Base-by-base conservation (phyloP, 345 rosid genomes). In the Rhizophora apiculata region DNA sequence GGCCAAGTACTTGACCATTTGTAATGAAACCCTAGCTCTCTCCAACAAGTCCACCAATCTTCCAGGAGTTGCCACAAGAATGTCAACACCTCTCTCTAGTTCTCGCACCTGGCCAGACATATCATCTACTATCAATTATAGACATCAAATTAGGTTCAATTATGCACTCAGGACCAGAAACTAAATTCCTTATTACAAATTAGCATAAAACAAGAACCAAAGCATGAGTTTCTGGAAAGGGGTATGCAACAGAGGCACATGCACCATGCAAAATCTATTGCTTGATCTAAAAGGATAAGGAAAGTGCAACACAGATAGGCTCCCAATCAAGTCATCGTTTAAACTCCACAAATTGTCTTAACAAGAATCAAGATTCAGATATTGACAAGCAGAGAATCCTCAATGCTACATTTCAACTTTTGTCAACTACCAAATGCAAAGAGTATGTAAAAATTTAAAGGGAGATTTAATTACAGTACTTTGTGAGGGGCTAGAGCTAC, bases 51-150 rank as follows among this genome's bases (percentile, higher is more conserved):
- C 98, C 29, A 92, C 96, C 84, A 95, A 78, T 73, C 99, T 82
- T 80, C 99, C 99, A 72, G 99, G 99, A 68, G 99, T 95, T 57
- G 99, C 99, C 69, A 95, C 99, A 61, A 95, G 93, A 81, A 95
- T 88, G 81, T 95, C 97, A 37, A 92, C 99, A 34, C 99, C 99
- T 69, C 97, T 86, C 72, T 95, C 99, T 72, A 95, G 88, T 72
- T 92, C 99, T 73, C 96, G 90, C 58, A 95, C 73, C 99, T 95
- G 87, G 72, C 57, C 69, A 85, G 64, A 63, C 63, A 76, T 56
- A 56, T 43, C 49, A 43, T 13, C 3, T 43, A 11, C 13, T 13
- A 43, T 0, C 49, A 43, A 13, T 43, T 43, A 43, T 13, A 15
- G 4, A 43, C 49, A 43, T 11, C 49, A 43, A 43, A 43, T 43